Conservation (phyloP, 1,284 basidiomycete species). For the Caloboletus firmus region DNA sequence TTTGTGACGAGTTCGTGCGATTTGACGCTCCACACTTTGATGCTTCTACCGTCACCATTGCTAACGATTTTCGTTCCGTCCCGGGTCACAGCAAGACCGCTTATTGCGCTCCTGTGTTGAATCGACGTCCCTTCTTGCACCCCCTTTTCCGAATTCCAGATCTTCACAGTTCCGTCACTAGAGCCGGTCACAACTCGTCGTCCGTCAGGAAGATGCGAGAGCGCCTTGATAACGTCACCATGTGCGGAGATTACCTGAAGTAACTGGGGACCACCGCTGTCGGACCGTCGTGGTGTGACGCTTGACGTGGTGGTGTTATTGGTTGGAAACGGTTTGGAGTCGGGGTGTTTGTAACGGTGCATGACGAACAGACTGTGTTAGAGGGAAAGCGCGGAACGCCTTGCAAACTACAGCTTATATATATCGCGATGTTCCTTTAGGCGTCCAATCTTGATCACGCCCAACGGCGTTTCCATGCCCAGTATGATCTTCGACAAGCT, state of each 20-base stretch:
- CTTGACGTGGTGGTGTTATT: no score
- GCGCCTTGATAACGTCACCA: background rate
- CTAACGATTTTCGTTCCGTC: background rate
- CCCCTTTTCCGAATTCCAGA: background rate
- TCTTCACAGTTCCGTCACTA: background rate
- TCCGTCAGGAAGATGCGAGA: slow-evolving; percentile 6
- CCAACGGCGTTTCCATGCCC: no score
- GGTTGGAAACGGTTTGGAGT: no score
- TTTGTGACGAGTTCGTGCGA: background rate
- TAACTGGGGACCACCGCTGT: background rate
- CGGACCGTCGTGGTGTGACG: no score
- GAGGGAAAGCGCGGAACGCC: no score
- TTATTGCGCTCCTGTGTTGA: background rate
- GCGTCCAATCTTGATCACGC: no score
- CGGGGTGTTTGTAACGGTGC: no score
- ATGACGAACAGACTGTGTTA: no score
- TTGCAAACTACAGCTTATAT: no score
- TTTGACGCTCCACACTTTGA: slow-evolving; percentile 6
- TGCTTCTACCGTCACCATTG: background rate
- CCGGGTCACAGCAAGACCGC: background rate
- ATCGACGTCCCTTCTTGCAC: background rate
- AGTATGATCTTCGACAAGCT: no score
- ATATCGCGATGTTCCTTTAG: no score
- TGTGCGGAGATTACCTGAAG: background rate
- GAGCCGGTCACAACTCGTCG: background rate